Conservation (phyloP, 2,329 filamentous ascomycete species). For the Calonectria henricotiae region DNA sequence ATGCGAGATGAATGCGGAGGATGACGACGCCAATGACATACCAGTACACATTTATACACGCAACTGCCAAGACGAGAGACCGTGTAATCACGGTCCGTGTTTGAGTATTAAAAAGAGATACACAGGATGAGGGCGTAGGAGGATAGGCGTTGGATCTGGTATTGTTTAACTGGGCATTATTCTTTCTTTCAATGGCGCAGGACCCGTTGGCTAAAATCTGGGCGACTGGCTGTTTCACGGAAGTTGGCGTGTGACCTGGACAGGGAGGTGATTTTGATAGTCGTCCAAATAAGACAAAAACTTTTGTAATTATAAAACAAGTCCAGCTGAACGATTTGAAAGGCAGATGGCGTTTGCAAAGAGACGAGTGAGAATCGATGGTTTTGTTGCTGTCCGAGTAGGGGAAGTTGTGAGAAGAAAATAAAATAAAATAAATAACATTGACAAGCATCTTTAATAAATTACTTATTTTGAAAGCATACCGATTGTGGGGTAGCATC, state of each 20-base stretch:
- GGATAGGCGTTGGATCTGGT: slow-evolving; percentile 38
- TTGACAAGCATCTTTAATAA: neutral
- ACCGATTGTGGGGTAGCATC: neutral
- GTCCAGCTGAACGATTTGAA: neutral
- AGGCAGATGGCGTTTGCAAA: neutral
- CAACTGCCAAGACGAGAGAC: slow-evolving; percentile 16
- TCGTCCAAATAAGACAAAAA: slow-evolving; percentile 1
- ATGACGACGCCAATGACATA: slow-evolving; percentile 24
- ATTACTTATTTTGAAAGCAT: neutral
- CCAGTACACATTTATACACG: slow-evolving; percentile 16
- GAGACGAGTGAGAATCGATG: neutral
- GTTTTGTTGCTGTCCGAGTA: neutral
- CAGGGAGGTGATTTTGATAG: slow-evolving; percentile 16
- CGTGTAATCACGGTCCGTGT: slow-evolving; percentile 5
- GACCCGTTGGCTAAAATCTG: slow-evolving; percentile 16
- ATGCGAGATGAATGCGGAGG: slow-evolving; percentile 11
- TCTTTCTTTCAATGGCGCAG: slow-evolving; percentile 19
- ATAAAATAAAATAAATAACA: neutral
- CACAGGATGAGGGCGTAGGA: slow-evolving; percentile 19
- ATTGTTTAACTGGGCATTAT: slow-evolving; percentile 25
- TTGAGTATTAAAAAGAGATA: slow-evolving; percentile 32
- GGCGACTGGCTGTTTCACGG: neutral
- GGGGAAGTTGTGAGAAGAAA: neutral
- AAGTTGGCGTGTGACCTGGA: slow-evolving; percentile 13
- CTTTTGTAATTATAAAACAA: slow-evolving; percentile 4